Evolutionary conservation across 2,329 filamentous ascomycete species (phyloP).

Genomic region (Penicillium sp.): DNA sequence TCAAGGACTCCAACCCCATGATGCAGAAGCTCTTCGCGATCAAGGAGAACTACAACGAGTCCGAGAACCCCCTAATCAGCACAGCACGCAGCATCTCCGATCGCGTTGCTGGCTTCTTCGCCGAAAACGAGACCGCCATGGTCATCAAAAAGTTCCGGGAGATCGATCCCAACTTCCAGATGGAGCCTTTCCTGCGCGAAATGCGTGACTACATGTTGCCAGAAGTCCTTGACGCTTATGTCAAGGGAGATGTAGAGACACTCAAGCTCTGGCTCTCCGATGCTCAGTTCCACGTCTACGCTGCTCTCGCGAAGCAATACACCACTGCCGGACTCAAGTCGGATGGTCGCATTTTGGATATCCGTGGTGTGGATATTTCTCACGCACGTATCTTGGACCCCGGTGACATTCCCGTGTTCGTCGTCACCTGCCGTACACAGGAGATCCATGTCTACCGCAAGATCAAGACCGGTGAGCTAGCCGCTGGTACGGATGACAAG

Average conservation of each 20-base stretch:
- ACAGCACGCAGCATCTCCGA: conserved; percentile 92
- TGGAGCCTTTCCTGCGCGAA: conserved; percentile 88
- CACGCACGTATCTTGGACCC: conserved; percentile 42
- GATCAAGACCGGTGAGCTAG: conserved; percentile 76
- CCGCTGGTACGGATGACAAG: conserved; percentile 96
- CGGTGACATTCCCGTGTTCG: conserved; percentile 69
- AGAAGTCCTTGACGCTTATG: conserved; percentile 93
- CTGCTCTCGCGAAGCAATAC: conserved; percentile 93
- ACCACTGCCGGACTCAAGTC: conserved; percentile 86
- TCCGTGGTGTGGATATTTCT: conserved; percentile 74
- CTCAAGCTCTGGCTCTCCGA: conserved; percentile 93
- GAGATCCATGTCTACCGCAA: conserved; percentile 97
- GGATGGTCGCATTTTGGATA: conserved; percentile 89
- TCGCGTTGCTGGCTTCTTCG: conserved; percentile 86
- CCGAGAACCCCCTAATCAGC: conserved; percentile 87
- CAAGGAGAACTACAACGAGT: conserved; percentile 84
- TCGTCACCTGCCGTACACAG: conserved; percentile 91
- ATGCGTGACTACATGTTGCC: conserved; percentile 96
- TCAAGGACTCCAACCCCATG: conserved; percentile 78
- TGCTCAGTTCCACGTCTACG: conserved; percentile 92
- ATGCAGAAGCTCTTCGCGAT: conserved; percentile 82
- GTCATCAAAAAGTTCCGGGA: conserved; percentile 96
- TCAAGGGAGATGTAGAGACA: conserved; percentile 86
- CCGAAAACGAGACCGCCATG: conserved; percentile 93
- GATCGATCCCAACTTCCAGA: conserved; percentile 89